A percentile compares a stretch with the other conserved stretches of the same genome.
Conservation (phyloP, 768 basidiomycete genomes). For the Auriculariales sp. region DNA sequence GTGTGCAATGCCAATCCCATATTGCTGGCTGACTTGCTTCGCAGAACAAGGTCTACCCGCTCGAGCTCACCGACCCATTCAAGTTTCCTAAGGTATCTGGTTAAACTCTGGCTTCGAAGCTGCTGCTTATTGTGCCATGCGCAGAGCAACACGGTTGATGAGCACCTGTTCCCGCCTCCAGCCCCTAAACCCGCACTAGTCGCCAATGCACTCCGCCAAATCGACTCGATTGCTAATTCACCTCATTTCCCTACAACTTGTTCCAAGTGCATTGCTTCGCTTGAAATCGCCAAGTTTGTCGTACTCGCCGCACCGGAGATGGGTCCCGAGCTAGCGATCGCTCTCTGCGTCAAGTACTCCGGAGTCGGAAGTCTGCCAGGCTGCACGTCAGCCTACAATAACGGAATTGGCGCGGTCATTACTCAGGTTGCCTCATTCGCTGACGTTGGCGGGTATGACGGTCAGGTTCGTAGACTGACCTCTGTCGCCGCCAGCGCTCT, state of each 20-base stretch:
- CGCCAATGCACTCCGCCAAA: slow-evolving; percentile 37
- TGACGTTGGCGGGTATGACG: slow-evolving; percentile 58
- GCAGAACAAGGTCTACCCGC: slow-evolving; percentile 44
- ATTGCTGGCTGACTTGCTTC: slow-evolving; percentile 3
- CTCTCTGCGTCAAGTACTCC: slow-evolving; percentile 47
- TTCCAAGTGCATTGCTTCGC: slow-evolving; percentile 40
- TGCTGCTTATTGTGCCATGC: neutral
- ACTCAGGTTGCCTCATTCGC: slow-evolving; percentile 63
- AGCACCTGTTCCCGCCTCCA: slow-evolving; percentile 47
- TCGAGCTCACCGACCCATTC: slow-evolving; percentile 47
- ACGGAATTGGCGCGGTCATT: slow-evolving; percentile 46
- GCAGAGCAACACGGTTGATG: slow-evolving; percentile 43
- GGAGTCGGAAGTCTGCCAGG: too few species aligned
- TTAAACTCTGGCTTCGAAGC: neutral
- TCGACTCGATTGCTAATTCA: slow-evolving; percentile 32
- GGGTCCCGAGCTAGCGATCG: slow-evolving; percentile 40
- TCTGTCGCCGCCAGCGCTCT: too few species aligned
- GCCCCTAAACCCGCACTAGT: slow-evolving; percentile 33
- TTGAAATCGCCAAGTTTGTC: slow-evolving; percentile 53
- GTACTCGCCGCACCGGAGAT: slow-evolving; percentile 46
- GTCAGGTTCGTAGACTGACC: slow-evolving; percentile 48
- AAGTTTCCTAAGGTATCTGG: slow-evolving; percentile 14
- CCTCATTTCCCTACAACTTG: slow-evolving; percentile 35
- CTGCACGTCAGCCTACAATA: too few species aligned
- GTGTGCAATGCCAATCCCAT: too few species aligned